Base-by-base conservation (phyloP, 176 grass and related monocot genomes). In the Hordeum marinum region DNA sequence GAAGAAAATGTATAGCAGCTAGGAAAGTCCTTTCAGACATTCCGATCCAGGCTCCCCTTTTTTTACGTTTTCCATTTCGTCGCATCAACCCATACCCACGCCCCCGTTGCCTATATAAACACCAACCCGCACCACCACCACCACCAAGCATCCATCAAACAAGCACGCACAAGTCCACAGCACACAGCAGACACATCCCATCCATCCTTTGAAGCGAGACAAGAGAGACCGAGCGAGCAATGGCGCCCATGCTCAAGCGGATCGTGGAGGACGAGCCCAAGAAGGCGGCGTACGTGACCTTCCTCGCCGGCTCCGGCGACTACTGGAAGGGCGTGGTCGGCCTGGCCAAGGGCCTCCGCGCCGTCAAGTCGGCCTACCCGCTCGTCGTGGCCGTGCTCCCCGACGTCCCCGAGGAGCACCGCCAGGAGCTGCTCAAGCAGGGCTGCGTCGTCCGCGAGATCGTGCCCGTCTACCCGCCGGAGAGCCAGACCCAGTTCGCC, bases 381-480 rank as follows among this genome's bases (percentile, higher is more conserved):
- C 88, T 97, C 31, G 94, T 97, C 18, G 94, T 97, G 31, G 94
- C 90, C 9, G 78, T 89, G 61, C 86, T 97, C 46, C 92, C 92
- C 2, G 92, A 97, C 63, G 95, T 97, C 1, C 95, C 95, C 0
- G 76, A 79, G 48, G 84, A 64, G 0, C 92, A 91, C 79, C 92
- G 90, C 34, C 75, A 61, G 17, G 63, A 14, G n/a, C 76, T 97
- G 2, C 4, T 3, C 34, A 54, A 23, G 0, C 90, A 94, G 39
- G 95, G 95, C 32, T 94, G 95, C 79, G 1, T 90, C n/a, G 52
- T 97, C 65, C 92, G 95, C 10, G 80, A 97, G 84, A 93, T 97
- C 75, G 40, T 80, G 59, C 95, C 92, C 0, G 89, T 97, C 5
- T 88, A 93, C 77, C 95, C 95, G 10, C 95, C 92, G 0, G 82